phyloP scores from a whole-genome alignment of 2,329 filamentous ascomycete species.

The Fusarium oxysporum region DNA sequence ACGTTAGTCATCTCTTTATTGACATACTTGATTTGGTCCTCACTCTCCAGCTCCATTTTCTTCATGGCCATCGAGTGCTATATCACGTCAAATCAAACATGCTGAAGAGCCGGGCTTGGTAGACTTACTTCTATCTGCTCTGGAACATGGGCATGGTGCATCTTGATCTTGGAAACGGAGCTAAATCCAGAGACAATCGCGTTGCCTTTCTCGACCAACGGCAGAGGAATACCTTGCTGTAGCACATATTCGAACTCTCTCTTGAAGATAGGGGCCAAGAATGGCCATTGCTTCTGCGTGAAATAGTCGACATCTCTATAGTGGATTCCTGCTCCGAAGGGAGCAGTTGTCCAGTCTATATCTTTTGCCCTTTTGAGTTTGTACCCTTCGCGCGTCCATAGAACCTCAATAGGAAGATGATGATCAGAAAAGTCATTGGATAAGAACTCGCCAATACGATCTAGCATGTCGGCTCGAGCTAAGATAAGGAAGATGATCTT shows the following conservation, averaged over 20 bases:
- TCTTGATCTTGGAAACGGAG: not conserved
- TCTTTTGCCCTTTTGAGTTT: not conserved
- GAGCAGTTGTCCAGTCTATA: not conserved
- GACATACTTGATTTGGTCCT: not conserved
- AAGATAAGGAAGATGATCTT: not conserved
- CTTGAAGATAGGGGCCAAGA: not conserved
- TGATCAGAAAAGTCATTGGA: not conserved
- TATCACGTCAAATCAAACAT: not conserved
- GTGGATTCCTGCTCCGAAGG: not conserved
- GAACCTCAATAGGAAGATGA: not conserved
- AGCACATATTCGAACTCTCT: not conserved
- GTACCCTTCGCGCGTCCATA: not conserved
- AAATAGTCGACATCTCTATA: not conserved
- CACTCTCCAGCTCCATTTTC: not conserved
- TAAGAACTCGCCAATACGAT: not conserved
- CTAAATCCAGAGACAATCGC: not conserved
- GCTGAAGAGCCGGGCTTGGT: fast-evolving
- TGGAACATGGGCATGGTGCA: not conserved
- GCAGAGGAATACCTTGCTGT: not conserved
- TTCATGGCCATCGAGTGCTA: not conserved
- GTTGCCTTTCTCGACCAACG: not conserved
- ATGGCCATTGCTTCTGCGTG: not conserved
- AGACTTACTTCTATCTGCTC: not conserved
- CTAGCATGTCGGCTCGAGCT: not conserved
- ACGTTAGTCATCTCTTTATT: not conserved